Base-by-base conservation (phyloP, 257 asterid genomes). In the Solanum sitiens region DNA sequence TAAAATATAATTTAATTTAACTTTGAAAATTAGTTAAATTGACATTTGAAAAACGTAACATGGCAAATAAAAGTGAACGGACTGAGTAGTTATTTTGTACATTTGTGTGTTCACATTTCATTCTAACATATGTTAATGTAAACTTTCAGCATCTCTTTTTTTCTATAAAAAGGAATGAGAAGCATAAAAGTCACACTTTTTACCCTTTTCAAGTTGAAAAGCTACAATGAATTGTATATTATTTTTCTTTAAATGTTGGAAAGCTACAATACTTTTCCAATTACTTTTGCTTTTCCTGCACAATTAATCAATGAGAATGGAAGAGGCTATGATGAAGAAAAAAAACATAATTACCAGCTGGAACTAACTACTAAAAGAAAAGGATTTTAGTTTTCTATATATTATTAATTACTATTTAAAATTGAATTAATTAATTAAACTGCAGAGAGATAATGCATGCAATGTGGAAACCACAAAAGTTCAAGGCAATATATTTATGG, bases 391-490 rank as follows among this genome's bases (percentile, higher is more conserved):
- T 20, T 25, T 76, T 47, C 33, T 40, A 37, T 37, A 37, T 37
- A 37, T 37, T 37, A 39, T 75, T 11, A 40, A 10, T 8, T 9
- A n/a, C n/a, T n/a, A 73, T 73, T 35, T 21, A 5, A 20, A 72
- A 18, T 20, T 56, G 65, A 59, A 20, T 59, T 59, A 37, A 18
- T 23, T 21, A 20, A 13, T 21, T 14, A 23, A 21, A 13, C 6
- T 77, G 14, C 67, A 79, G 85, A 47, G 85, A 79, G 67, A 25
- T 79, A 45, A 79, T 79, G 85, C 85, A 79, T 10, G 85, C 85
- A 79, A 79, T 79, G 85, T 92, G 93, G 93, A 90, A 89, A 89
- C 94, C 94, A 23, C 87, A 90, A 40, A 92, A 92, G 86, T 92
- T 92, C 92, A 91, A 92, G 86, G 87, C 90, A 21, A 92, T 92